Conservation (phyloP, 1,284 basidiomycete species). For the Ustilago tritici region DNA sequence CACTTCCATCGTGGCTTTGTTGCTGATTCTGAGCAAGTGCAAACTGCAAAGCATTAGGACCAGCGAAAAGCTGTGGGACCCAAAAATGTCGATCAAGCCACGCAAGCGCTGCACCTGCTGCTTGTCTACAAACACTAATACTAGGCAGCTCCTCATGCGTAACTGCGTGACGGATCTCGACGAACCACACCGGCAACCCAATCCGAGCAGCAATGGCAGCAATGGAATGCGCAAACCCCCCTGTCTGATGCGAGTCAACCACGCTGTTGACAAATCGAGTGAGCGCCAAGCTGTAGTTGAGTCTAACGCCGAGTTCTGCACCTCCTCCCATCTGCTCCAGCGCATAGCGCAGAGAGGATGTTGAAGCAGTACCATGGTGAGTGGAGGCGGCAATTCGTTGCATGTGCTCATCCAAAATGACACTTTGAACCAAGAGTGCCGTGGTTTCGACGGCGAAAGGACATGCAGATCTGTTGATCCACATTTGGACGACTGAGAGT, state of each 20-base stretch:
- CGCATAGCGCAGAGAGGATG: conserved; percentile 17
- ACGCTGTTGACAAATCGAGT: conserved; percentile 79
- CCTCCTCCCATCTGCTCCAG: conserved; percentile 50
- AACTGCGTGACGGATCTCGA: conserved; percentile 92
- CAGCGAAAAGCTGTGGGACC: conserved; percentile 48
- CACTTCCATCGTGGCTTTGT: not conserved
- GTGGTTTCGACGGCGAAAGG: conserved; percentile 66
- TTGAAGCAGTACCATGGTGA: conserved; percentile 2
- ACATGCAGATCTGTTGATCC: conserved; percentile 64
- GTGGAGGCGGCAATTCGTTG: conserved; percentile 28
- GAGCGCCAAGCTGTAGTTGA: conserved; percentile 60
- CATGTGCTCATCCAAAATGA: conserved; percentile 56
- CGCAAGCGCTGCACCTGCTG: conserved; percentile 72
- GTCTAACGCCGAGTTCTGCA: conserved; percentile 42
- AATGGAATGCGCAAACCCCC: conserved; percentile 83
- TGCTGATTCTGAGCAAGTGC: not conserved
- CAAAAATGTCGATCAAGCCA: conserved; percentile 64
- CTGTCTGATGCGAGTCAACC: conserved; percentile 91
- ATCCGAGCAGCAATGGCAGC: conserved; percentile 86
- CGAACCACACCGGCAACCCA: conserved; percentile 86
- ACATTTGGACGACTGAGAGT: conserved; percentile 55
- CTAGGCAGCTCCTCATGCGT: conserved; percentile 96
- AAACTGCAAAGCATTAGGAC: conserved; percentile 12
- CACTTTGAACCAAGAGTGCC: conserved; percentile 56
- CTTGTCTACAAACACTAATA: conserved; percentile 81